Percentiles rank a stretch among this genome's conserved stretches.
These are phyloP conservation scores for Nicotiana obtusifolia DNA, from an alignment of 257 asterid genomes.

Conservation along the genomic window DNA sequence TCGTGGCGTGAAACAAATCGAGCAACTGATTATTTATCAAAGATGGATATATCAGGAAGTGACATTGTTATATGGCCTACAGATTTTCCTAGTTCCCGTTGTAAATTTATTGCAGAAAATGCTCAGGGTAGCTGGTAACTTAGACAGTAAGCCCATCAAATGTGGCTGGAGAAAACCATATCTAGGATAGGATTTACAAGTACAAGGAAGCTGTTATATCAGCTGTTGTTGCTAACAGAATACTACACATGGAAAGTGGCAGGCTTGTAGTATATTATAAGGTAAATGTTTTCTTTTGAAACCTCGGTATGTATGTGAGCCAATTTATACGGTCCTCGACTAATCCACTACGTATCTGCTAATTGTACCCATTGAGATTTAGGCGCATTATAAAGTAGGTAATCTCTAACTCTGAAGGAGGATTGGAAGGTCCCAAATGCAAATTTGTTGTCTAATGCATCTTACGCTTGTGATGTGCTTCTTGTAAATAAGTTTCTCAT, in stretches of 20 bases:
- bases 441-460: neutral
- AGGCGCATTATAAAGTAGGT: neutral
- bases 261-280: neutral
- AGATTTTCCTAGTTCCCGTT: conserved; percentile 21
- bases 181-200: neutral
- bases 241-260: neutral
- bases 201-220: neutral
- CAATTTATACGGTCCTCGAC: neutral
- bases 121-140: conserved; percentile 25
- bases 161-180: neutral
- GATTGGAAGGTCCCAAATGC: neutral
- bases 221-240: neutral
- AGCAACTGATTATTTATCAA: conserved; percentile 34
- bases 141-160: conserved; percentile 13
- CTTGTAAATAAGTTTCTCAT: neutral
- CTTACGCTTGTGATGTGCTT: neutral
- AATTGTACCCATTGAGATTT: neutral
- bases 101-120: conserved; percentile 28
- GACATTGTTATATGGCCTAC: conserved; percentile 27
- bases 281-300: neutral
- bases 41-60: conserved; percentile 21
- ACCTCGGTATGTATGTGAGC: neutral
- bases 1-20: conserved; percentile 30
- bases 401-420: neutral
- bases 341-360: neutral